These are phyloP conservation scores for Colletotrichum tofieldiae DNA, from an alignment of 2,329 filamentous ascomycete species.

Conservation along the genomic window DNA sequence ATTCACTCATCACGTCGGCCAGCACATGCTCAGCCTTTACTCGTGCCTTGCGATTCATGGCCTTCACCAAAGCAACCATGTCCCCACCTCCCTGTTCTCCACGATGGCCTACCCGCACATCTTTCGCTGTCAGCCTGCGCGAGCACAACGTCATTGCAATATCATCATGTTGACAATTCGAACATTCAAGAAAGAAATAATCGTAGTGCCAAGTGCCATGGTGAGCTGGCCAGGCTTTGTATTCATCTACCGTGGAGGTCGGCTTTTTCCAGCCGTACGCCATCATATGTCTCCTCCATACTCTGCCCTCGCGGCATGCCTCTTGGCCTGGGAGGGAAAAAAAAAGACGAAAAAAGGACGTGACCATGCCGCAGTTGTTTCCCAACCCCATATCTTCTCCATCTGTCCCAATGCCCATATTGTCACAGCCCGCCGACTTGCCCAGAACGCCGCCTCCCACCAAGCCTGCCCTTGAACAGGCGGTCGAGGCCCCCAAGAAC, in stretches of 20 bases:
- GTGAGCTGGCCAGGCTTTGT: slow-evolving; percentile 29
- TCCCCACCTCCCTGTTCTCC: not conserved
- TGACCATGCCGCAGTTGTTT: slow-evolving; percentile 21
- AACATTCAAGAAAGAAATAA: not conserved
- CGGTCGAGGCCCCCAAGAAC: slow-evolving; percentile 28
- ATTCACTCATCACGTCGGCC: not conserved
- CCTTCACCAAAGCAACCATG: not conserved
- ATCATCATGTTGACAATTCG: not conserved
- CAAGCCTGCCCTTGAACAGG: slow-evolving; percentile 20
- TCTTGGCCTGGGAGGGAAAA: not conserved
- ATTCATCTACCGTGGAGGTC: slow-evolving; percentile 36
- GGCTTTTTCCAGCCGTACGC: slow-evolving; percentile 21
- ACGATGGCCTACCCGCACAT: not conserved
- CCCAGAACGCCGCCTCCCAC: slow-evolving; percentile 36
- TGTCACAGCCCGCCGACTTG: slow-evolving; percentile 31
- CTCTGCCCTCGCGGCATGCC: slow-evolving; percentile 16
- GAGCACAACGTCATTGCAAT: not conserved
- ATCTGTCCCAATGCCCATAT: slow-evolving; percentile 25
- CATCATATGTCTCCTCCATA: slow-evolving; percentile 10
- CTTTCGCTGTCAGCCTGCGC: not conserved
- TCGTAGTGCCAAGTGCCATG: slow-evolving; percentile 3
- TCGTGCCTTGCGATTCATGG: not conserved
- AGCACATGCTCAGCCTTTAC: not conserved
- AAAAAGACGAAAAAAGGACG: slow-evolving; percentile 5
- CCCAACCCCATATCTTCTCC: slow-evolving; percentile 11